Conservation (phyloP, 2,329 filamentous ascomycete species). For the Arthrobotrys sphaeroides region DNA sequence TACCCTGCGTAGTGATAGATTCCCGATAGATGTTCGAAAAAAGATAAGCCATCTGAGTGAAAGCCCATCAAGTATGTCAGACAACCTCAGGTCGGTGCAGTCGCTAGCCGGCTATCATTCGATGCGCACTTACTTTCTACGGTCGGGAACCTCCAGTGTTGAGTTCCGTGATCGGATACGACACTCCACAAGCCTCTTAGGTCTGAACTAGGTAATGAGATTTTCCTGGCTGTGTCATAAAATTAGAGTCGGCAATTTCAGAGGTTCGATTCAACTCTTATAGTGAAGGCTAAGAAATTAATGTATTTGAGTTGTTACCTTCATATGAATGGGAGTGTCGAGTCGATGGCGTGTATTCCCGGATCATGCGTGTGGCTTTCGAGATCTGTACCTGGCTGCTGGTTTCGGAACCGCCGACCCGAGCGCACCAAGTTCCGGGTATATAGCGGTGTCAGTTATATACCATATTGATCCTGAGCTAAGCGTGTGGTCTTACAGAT, state of each 20-base stretch:
- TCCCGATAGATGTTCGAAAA: background rate
- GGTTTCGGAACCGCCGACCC: background rate
- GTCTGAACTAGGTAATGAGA: background rate
- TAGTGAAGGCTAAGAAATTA: too few species aligned
- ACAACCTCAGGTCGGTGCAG: too few species aligned
- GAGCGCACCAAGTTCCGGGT: too few species aligned
- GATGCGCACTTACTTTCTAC: too few species aligned
- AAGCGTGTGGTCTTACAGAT: background rate
- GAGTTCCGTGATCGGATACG: background rate
- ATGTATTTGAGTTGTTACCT: background rate
- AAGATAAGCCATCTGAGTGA: background rate
- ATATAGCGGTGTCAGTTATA: too few species aligned
- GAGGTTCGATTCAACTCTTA: too few species aligned
- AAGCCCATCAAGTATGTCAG: too few species aligned
- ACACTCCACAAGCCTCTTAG: background rate
- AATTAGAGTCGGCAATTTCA: too few species aligned
- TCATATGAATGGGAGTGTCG: background rate
- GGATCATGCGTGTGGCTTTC: background rate
- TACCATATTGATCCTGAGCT: too few species aligned
- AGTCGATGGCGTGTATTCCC: background rate
- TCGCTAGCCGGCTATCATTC: too few species aligned
- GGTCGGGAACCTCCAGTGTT: slow-evolving; percentile 6
- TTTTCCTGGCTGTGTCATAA: background rate
- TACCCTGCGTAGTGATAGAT: background rate
- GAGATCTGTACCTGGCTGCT: background rate